These are phyloP conservation scores for Leccinum boreale DNA, from an alignment of 768 basidiomycete genomes.

Conservation along the genomic window DNA sequence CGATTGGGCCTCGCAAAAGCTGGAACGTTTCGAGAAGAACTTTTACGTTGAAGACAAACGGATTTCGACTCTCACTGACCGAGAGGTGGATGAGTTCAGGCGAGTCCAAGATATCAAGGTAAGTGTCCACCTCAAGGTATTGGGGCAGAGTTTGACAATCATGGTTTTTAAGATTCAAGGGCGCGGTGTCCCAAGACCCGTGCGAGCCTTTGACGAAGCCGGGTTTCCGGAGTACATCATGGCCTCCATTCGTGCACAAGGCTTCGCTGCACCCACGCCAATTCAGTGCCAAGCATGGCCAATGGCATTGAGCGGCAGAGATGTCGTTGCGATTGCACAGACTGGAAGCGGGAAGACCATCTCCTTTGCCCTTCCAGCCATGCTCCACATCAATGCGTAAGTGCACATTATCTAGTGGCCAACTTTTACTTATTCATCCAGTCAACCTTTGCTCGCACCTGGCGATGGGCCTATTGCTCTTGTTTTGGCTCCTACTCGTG, in stretches of 20 bases:
- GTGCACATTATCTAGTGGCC: slow-evolving; percentile 26
- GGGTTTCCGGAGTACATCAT: slow-evolving; percentile 97
- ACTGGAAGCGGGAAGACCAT: slow-evolving; percentile 99
- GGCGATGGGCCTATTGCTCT: slow-evolving; percentile 98
- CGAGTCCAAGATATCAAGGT: slow-evolving; percentile 86
- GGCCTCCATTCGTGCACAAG: slow-evolving; percentile 89
- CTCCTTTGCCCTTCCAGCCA: slow-evolving; percentile 95
- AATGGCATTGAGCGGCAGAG: slow-evolving; percentile 93
- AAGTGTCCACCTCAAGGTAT: slow-evolving; percentile 6
- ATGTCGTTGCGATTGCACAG: slow-evolving; percentile 95
- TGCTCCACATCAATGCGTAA: slow-evolving; percentile 99
- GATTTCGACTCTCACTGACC: slow-evolving; percentile 71
- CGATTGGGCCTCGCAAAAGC: slow-evolving; percentile 75
- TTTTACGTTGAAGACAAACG: slow-evolving; percentile 92
- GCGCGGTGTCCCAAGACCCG: slow-evolving; percentile 80
- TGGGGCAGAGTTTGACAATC: background rate
- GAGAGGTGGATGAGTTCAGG: slow-evolving; percentile 88
- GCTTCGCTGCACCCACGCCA: slow-evolving; percentile 86
- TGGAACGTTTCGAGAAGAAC: slow-evolving; percentile 95
- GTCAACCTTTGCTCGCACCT: slow-evolving; percentile 87
- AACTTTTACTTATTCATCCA: slow-evolving; percentile 27
- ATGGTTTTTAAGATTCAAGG: slow-evolving; percentile 69
- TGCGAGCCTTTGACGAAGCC: slow-evolving; percentile 89
- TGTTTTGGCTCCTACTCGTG: slow-evolving; percentile 95
- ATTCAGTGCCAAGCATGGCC: slow-evolving; percentile 99